Conservation (phyloP, 176 grass and related monocot genomes). For the Bothriochloa decipiens region DNA sequence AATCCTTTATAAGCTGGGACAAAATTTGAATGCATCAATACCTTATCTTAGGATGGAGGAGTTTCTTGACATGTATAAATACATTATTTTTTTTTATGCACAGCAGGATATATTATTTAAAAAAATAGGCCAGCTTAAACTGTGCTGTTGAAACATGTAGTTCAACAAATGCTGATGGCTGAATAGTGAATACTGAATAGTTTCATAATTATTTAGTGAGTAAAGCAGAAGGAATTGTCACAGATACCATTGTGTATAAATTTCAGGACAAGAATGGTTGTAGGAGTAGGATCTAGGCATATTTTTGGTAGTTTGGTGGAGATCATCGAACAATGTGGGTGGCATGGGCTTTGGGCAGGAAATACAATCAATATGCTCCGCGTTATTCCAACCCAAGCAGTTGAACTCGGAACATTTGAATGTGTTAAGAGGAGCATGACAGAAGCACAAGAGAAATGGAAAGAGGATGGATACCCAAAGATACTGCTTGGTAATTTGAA, state of each 20-base stretch:
- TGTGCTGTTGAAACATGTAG: neutral
- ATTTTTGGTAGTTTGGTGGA: constrained; percentile 65
- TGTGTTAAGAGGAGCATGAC: constrained; percentile 69
- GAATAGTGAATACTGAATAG: neutral
- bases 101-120: constrained; percentile 17
- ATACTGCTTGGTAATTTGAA: constrained; percentile 59
- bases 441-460: constrained; percentile 63
- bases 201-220: constrained; percentile 14
- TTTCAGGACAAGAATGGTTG: constrained; percentile 87
- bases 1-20: neutral
- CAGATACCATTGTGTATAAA: constrained; percentile 15
- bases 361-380: constrained; percentile 84
- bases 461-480: constrained; percentile 59
- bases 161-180: neutral
- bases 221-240: constrained; percentile 9
- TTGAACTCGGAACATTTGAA: constrained; percentile 79
- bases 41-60: neutral
- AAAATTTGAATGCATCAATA: neutral
- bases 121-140: neutral
- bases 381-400: constrained; percentile 75
- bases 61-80: constrained; percentile 14
- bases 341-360: constrained; percentile 83
- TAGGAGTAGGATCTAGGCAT: constrained; percentile 80
- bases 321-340: constrained; percentile 70
- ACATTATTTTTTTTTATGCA: constrained; percentile 10